Conservation (phyloP, 2,329 filamentous ascomycete genomes). For the Trichoderma cornu-damae region DNA sequence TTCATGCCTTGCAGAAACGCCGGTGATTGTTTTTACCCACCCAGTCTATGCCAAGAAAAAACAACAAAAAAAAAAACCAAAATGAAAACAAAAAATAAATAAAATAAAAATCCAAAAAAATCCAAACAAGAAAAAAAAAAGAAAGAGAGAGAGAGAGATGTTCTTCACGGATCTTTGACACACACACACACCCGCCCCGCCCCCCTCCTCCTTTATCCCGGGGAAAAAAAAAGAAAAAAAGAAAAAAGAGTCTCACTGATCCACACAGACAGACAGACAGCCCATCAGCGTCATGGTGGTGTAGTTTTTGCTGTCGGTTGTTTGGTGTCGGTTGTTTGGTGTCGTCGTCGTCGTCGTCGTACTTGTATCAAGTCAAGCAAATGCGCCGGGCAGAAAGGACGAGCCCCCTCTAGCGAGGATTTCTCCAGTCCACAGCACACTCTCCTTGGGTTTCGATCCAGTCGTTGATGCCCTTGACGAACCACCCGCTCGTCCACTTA, state of each 20-base stretch:
- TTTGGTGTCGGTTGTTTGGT: neutral
- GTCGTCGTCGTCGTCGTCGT: neutral
- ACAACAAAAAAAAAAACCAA: too few species aligned
- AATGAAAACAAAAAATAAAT: neutral
- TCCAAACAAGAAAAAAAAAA: conserved; percentile 15
- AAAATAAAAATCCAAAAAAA: too few species aligned
- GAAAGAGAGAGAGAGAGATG: neutral
- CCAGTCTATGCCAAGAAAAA: conserved; percentile 9
- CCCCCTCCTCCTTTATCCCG: too few species aligned
- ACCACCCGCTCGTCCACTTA: conserved; percentile 42
- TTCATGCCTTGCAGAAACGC: conserved; percentile 7
- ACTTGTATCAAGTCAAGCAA: neutral
- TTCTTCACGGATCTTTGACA: too few species aligned
- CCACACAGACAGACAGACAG: too few species aligned
- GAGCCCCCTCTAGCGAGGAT: conserved; percentile 26
- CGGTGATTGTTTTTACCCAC: neutral
- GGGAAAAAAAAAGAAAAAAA: too few species aligned
- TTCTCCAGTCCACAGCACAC: conserved; percentile 40
- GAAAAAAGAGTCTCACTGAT: neutral
- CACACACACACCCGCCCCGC: too few species aligned
- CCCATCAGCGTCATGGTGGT: neutral
- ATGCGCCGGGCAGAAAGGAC: neutral
- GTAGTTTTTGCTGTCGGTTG: neutral
- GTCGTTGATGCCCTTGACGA: conserved; percentile 42
- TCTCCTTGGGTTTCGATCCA: conserved; percentile 44